Percentiles rank a stretch among this genome's conserved stretches.
Evolutionary conservation across 768 basidiomycete genomes (phyloP).

Genomic region (Coprinopsis cinerea): DNA sequence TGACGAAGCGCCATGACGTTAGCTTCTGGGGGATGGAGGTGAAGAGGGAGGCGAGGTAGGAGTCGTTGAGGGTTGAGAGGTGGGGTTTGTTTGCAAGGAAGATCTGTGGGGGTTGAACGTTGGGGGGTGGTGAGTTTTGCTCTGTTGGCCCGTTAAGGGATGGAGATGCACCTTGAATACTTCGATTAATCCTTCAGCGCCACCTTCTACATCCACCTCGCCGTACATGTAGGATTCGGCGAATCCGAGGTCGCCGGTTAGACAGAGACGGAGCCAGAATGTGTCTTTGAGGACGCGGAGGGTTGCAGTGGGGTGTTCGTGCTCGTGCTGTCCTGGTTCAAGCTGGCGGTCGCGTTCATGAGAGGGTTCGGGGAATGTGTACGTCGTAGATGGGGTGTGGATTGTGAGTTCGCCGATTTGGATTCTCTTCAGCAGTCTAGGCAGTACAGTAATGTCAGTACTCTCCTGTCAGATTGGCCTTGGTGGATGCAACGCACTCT

Average conservation of each 20-base stretch:
- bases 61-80: constrained; percentile 44
- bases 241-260: constrained; percentile 67
- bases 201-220: constrained; percentile 62
- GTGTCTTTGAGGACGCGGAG: constrained; percentile 43
- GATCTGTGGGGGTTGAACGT: constrained; percentile 35
- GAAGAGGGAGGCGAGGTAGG: constrained; percentile 47
- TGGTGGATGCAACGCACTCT: constrained; percentile 27
- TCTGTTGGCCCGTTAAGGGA: background rate
- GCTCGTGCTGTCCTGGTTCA: constrained; percentile 13
- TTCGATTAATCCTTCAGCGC: constrained; percentile 57
- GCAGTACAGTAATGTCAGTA: no score
- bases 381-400: constrained; percentile 35
- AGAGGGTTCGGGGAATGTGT: constrained; percentile 33
- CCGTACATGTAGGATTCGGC: constrained; percentile 77
- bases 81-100: constrained; percentile 53
- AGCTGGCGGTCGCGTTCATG: background rate
- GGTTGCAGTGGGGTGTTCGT: constrained; percentile 31
- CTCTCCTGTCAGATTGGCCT: constrained; percentile 32
- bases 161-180: constrained; percentile 49
- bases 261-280: constrained; percentile 55
- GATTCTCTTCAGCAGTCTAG: no score
- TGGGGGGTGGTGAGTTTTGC: background rate
- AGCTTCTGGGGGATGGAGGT: constrained; percentile 47
- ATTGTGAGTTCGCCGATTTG: no score
- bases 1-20: constrained; percentile 56